A percentile compares a stretch with the other conserved stretches of the same genome.
Evolutionary conservation across 345 rosid species (phyloP).

Genomic region (thale cress (Arabidopsis thaliana)): DNA sequence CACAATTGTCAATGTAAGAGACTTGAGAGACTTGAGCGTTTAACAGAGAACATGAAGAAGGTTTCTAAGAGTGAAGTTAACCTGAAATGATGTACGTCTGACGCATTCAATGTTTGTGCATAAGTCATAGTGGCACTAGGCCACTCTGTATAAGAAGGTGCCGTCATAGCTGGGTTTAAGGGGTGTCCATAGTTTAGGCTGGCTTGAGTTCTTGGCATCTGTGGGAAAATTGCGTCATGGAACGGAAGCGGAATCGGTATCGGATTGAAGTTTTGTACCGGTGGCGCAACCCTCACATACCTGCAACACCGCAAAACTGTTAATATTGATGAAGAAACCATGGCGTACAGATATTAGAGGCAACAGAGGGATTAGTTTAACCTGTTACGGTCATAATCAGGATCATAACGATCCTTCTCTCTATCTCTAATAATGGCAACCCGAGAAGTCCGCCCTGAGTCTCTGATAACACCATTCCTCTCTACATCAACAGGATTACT

Average conservation of each 20-base stretch:
- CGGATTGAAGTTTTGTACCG: slow-evolving; percentile 61
- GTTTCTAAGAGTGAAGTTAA: slow-evolving; percentile 19
- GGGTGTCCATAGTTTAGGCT: slow-evolving; percentile 59
- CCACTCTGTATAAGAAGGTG: slow-evolving; percentile 73
- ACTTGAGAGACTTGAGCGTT: not conserved
- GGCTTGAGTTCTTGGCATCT: slow-evolving; percentile 70
- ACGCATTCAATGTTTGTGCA: slow-evolving; percentile 75
- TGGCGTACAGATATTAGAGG: not conserved
- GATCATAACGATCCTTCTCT: slow-evolving; percentile 93
- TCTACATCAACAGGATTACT: slow-evolving; percentile 54
- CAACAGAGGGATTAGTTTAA: not conserved
- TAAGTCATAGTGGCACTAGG: slow-evolving; percentile 76
- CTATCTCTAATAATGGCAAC: slow-evolving; percentile 94
- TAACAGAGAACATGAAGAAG: not conserved
- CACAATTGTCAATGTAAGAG: slow-evolving; percentile 21
- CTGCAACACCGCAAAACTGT: slow-evolving; percentile 42
- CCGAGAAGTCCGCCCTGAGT: slow-evolving; percentile 60
- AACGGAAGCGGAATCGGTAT: slow-evolving; percentile 70
- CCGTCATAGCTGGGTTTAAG: slow-evolving; percentile 59
- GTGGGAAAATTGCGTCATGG: slow-evolving; percentile 65
- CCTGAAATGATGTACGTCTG: slow-evolving; percentile 73
- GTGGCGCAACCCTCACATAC: slow-evolving; percentile 79
- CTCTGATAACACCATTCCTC: slow-evolving; percentile 53
- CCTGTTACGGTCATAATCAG: slow-evolving; percentile 92
- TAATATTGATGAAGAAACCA: not conserved